Evolutionary conservation across 2,329 filamentous ascomycete species (phyloP), one percentile per base, ranked within the genome.

Genomic region (Clarireedia sp.): DNA sequence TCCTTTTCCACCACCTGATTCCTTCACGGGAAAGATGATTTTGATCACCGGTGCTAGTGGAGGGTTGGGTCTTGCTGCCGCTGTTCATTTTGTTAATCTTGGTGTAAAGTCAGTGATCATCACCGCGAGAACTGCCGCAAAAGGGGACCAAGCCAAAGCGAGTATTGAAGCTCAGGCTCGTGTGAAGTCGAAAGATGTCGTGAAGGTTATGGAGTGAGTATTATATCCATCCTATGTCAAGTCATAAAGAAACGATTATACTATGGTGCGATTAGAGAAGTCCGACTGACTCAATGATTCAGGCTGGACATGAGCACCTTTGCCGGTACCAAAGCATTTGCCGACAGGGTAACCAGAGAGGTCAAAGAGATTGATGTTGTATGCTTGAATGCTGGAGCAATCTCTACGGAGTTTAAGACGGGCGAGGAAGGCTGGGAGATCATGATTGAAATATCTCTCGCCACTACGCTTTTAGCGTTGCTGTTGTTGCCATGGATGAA

Each of bases 381-480:
- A 8, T 44, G 68, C 10, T 57, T 70, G n/a, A 69, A 69, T 57
- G 67, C 67, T 19, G 67, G 67, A 7, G 45, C 63, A 8, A 48
- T 63, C n/a, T 59, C 57, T 8, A 56, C 54, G 1, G 49, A 43
- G 1, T 66, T 61, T 16, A 52, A 37, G 38, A 21, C 59, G 9
- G 59, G 62, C 2, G 26, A 57, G 2, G 73, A 75, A 33, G 77
- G 74, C 5, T 80, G 73, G 69, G 78, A 81, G 56, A 69, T 74
- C 52, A 76, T 73, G 1, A 59, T 85, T 10, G 80, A 84, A 64
- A 76, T 82, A 60, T 72, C 75, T 1, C 67, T 85, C 2, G 80
- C 79, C 2, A 84, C 79, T 1, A 71, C 74, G 6, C 69, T 83
- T 1, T 68, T 85, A 6, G 78, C 72, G 0, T 59, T 82, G 2